These are phyloP conservation scores for Phoenix dactylifera DNA, from an alignment of 176 grass and related monocot genomes.

Conservation along the genomic window DNA sequence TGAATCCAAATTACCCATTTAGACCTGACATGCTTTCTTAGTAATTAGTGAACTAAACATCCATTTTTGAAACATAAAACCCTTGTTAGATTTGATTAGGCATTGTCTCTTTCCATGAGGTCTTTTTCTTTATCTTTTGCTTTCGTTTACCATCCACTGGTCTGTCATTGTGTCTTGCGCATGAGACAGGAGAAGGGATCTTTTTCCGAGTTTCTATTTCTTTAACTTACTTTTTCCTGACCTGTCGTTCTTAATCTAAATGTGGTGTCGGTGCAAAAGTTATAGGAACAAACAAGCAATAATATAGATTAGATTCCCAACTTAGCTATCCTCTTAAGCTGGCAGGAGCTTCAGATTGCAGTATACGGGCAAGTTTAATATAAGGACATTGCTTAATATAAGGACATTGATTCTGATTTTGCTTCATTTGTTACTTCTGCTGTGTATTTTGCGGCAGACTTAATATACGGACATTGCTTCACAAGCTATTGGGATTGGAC, in stretches of 20 bases:
- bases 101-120: conserved; percentile 20
- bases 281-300: conserved; percentile 19
- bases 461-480: too few species aligned
- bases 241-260: not conserved
- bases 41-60: too few species aligned
- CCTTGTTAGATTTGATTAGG: too few species aligned
- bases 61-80: too few species aligned
- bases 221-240: conserved; percentile 15
- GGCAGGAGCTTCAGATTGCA: not conserved
- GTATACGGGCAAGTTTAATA: too few species aligned
- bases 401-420: too few species aligned
- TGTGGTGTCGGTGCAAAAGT: conserved; percentile 17
- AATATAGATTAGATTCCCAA: not conserved
- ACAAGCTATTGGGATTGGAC: too few species aligned
- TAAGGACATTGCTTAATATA: too few species aligned
- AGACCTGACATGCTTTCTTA: too few species aligned
- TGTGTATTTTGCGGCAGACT: too few species aligned
- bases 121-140: conserved; percentile 42
- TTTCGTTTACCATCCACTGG: conserved; percentile 35
- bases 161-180: conserved; percentile 46
- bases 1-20: too few species aligned
- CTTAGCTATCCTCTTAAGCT: conserved; percentile 4
- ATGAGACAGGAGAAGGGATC: conserved; percentile 16
- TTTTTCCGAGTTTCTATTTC: conserved; percentile 14
- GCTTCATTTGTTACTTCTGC: too few species aligned